Evolutionary conservation across 306 rosid genomes (phyloP).

Genomic region (Echinosophora koreensis): DNA sequence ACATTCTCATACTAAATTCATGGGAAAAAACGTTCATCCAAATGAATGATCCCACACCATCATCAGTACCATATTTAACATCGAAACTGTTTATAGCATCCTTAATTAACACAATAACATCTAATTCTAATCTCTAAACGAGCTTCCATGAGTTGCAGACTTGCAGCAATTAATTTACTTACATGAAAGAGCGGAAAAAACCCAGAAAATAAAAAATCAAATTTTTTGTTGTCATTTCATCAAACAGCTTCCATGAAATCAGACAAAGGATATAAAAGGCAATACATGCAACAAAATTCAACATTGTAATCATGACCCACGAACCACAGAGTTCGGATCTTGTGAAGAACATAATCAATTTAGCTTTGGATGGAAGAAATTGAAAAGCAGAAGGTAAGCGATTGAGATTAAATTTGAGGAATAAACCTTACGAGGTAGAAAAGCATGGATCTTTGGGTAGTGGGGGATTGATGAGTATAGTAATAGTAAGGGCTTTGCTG

Average conservation of each 20-base stretch:
- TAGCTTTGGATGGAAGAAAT: background rate
- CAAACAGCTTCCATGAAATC: background rate
- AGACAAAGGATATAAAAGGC: slow-evolving; percentile 2
- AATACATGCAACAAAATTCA: slow-evolving; percentile 15
- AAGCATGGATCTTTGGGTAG: background rate
- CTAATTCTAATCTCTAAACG: background rate
- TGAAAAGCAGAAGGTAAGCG: background rate
- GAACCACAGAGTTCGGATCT: slow-evolving; percentile 6
- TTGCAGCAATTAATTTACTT: background rate
- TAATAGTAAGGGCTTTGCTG: background rate
- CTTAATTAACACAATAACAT: slow-evolving; percentile 1
- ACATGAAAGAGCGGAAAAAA: background rate
- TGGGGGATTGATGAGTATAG: background rate
- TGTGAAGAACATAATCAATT: background rate
- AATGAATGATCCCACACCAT: background rate
- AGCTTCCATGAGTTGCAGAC: slow-evolving; percentile 9
- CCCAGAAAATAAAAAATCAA: background rate
- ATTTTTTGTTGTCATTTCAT: background rate
- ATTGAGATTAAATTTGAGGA: slow-evolving; percentile 26
- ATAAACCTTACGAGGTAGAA: slow-evolving; percentile 3
- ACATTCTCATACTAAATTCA: background rate
- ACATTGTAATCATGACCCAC: background rate
- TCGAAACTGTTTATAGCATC: background rate
- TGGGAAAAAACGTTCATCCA: slow-evolving; percentile 3
- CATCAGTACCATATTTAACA: slow-evolving; percentile 7